Percentiles rank a stretch among this genome's conserved stretches.
phyloP scores from a whole-genome alignment of 2,329 filamentous ascomycete species.

The Remersonia thermophila region DNA sequence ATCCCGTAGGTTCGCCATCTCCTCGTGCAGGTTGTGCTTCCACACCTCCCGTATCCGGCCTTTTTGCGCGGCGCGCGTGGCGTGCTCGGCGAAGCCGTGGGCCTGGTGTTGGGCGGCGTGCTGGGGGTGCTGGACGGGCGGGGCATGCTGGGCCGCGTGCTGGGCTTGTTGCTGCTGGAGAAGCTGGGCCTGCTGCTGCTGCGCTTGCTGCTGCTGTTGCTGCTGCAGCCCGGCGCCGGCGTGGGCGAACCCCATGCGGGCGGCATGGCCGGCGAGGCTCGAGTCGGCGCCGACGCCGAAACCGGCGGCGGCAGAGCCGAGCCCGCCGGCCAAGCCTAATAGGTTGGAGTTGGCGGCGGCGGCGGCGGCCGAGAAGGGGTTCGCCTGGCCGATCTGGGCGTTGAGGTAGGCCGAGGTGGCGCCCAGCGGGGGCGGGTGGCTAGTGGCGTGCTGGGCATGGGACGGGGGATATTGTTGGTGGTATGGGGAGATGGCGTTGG shows the following conservation, averaged over 20 bases:
- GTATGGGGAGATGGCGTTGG: constrained; percentile 32
- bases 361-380: constrained; percentile 45
- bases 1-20: constrained; percentile 74
- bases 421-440: constrained; percentile 41
- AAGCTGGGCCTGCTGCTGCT: constrained; percentile 28
- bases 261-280: constrained; percentile 74
- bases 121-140: constrained; percentile 13
- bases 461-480: constrained; percentile 39
- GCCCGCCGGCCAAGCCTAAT: constrained; percentile 46
- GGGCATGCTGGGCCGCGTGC: constrained; percentile 28
- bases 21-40: constrained; percentile 80
- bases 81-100: constrained; percentile 37
- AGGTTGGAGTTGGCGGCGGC: constrained; percentile 31
- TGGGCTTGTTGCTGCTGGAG: constrained; percentile 24
- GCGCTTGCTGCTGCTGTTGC: constrained; percentile 52
- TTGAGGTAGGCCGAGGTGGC: constrained; percentile 61
- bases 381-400: constrained; percentile 50
- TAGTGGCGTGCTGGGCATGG: constrained; percentile 36
- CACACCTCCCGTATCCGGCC: constrained; percentile 91
- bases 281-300: constrained; percentile 48
- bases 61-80: constrained; percentile 43
- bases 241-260: constrained; percentile 76
- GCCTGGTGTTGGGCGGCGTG: constrained; percentile 16
- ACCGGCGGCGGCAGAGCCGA: constrained; percentile 29
- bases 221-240: constrained; percentile 46